These are phyloP conservation scores for Sporobolomyces pararoseus DNA, from an alignment of 768 basidiomycete species.

Conservation along the genomic window DNA sequence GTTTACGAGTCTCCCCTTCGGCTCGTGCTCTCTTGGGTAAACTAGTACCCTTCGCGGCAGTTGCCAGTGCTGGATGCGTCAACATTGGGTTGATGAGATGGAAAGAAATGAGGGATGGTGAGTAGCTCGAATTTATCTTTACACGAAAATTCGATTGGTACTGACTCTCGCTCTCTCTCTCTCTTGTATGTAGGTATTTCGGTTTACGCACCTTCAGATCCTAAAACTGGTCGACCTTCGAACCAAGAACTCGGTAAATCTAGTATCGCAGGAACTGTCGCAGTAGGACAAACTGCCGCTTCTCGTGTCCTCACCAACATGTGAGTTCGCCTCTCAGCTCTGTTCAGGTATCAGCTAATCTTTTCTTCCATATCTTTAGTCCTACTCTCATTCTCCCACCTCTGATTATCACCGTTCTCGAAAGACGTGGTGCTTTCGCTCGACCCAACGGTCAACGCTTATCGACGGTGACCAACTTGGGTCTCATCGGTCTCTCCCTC, in stretches of 20 bases:
- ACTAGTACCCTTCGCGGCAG: slow-evolving; percentile 51
- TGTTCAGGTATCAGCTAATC: not conserved
- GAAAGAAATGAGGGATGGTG: slow-evolving; percentile 54
- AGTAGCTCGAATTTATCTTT: slow-evolving; percentile 34
- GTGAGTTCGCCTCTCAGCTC: slow-evolving; percentile 39
- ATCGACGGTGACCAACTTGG: slow-evolving; percentile 48
- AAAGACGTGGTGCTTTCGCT: slow-evolving; percentile 48
- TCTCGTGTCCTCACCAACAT: slow-evolving; percentile 51
- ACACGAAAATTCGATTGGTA: not conserved
- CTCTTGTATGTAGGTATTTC: slow-evolving; percentile 25
- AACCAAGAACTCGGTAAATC: slow-evolving; percentile 49
- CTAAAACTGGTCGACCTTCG: slow-evolving; percentile 8
- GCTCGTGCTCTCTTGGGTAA: slow-evolving; percentile 39
- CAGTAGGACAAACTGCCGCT: slow-evolving; percentile 52
- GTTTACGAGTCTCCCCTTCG: slow-evolving; percentile 34
- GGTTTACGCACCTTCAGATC: slow-evolving; percentile 35
- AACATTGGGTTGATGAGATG: slow-evolving; percentile 49
- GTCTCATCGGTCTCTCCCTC: slow-evolving; percentile 49
- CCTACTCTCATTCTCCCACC: slow-evolving; percentile 53
- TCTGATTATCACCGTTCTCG: slow-evolving; percentile 50
- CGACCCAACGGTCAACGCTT: slow-evolving; percentile 47
- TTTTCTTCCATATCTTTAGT: slow-evolving; percentile 28
- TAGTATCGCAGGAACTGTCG: slow-evolving; percentile 49
- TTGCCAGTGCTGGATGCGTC: slow-evolving; percentile 52
- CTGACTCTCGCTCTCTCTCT: not conserved